phyloP scores from a whole-genome alignment of 208 protist species.

The Trypanosoma cruzi region DNA sequence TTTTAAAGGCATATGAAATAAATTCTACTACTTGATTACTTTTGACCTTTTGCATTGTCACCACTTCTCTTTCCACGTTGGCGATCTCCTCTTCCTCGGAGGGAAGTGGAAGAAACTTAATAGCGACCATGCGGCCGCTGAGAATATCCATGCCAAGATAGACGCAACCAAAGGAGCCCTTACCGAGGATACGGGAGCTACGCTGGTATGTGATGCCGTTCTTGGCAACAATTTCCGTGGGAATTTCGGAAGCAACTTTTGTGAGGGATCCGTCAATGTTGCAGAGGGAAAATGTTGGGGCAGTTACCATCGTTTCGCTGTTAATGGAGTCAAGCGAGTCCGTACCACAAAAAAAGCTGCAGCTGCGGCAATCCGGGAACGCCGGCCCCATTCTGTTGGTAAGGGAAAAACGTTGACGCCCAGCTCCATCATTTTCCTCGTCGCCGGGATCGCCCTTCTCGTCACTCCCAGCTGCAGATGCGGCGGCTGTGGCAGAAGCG shows the following conservation, averaged over 20 bases:
- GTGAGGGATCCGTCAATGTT: constrained; percentile 20
- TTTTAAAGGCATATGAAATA: constrained; percentile 79
- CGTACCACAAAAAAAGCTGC: constrained; percentile 6
- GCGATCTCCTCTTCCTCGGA: constrained; percentile 59
- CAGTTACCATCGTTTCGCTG: constrained; percentile 15
- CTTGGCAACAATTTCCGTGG: constrained; percentile 66
- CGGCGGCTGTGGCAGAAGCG: neutral
- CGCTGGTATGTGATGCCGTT: constrained; percentile 77
- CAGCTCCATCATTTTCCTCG: constrained; percentile 1
- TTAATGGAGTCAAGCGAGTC: constrained; percentile 20
- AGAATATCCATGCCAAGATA: constrained; percentile 87
- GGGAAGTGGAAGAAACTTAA: constrained; percentile 86
- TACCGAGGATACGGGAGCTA: constrained; percentile 81
- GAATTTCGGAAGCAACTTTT: constrained; percentile 28
- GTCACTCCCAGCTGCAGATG: neutral
- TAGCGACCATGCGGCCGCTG: constrained; percentile 77
- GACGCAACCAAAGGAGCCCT: constrained; percentile 85
- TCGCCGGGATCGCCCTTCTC: neutral
- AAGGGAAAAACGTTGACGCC: constrained; percentile 30
- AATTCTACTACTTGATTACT: constrained; percentile 88
- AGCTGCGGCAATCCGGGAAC: neutral
- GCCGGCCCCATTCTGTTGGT: constrained; percentile 13
- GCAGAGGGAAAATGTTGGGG: constrained; percentile 9
- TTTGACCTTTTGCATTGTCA: constrained; percentile 83
- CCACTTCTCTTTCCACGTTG: constrained; percentile 79